Evolutionary conservation across 2,329 filamentous ascomycete genomes (phyloP).

Genomic region (Aspergillus quadrilineatus): DNA sequence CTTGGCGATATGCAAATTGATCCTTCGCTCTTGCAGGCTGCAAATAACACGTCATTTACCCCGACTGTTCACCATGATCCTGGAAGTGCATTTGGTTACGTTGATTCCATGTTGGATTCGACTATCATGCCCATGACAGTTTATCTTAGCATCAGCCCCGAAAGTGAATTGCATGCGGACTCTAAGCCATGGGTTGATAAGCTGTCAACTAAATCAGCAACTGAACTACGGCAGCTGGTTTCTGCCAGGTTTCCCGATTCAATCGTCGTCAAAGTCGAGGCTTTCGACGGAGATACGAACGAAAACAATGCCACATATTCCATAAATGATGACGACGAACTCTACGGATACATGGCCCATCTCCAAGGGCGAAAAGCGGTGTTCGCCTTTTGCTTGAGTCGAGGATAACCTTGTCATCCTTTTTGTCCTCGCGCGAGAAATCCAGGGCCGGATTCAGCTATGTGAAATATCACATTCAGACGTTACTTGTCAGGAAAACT

Average conservation of each 20-base stretch:
- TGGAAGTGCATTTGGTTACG: constrained; percentile 34
- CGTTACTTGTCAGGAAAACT: too few species aligned
- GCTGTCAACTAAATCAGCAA: constrained; percentile 57
- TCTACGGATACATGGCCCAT: constrained; percentile 69
- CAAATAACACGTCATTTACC: constrained; percentile 44
- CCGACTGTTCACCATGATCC: constrained; percentile 30
- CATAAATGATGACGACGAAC: constrained; percentile 69
- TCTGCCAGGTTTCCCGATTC: constrained; percentile 61
- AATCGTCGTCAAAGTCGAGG: constrained; percentile 62
- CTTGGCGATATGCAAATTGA: constrained; percentile 62
- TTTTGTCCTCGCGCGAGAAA: too few species aligned
- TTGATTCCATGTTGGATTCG: constrained; percentile 37
- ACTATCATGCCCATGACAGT: constrained; percentile 48
- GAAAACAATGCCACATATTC: constrained; percentile 62
- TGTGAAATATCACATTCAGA: too few species aligned
- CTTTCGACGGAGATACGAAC: constrained; percentile 60
- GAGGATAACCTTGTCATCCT: background rate
- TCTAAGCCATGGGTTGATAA: constrained; percentile 64
- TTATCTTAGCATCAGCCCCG: constrained; percentile 63
- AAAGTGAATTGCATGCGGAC: constrained; percentile 55
- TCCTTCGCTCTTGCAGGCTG: constrained; percentile 60
- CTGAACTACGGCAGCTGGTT: constrained; percentile 63
- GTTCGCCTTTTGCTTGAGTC: constrained; percentile 48
- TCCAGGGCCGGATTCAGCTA: too few species aligned
- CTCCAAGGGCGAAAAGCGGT: constrained; percentile 56